Evolutionary conservation across 169 alveolate genomes (phyloP), one percentile per base, ranked within the genome.

Genomic region (Neospora caninum): DNA sequence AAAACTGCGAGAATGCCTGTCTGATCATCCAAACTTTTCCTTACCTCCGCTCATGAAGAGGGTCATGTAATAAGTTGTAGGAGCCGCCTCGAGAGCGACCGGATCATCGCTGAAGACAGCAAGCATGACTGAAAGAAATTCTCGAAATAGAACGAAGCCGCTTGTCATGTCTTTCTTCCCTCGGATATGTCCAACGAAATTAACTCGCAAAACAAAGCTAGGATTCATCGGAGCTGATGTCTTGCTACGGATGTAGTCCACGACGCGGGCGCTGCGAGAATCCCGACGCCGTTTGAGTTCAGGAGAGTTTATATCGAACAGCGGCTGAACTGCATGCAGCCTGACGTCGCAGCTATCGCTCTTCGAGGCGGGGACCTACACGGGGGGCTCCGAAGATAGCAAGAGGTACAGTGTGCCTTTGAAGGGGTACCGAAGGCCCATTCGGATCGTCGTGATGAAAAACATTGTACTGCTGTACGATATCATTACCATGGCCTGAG

Each of bases 341-440:
- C 13, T 4, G 58, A 4, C 58, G 13, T 49, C 58, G 58, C 58
- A 49, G 58, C 58, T 7, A 49, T 13, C 22, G 58, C 13, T 13
- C 58, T 7, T 49, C 13, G 13, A 13, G 86, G 31, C 45, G 22
- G 10, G 31, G 86, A 78, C 49, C 43, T 67, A 93, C 95, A 93
- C 43, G 9, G 95, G 95, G 38, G 95, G 91, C 7, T 88, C 78
- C 38, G 94, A 83, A n/a, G 95, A 93, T 0, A 93, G 42, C 29
- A 93, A 69, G 45, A 93, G 95, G 39, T 83, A 93, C 69, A 93
- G 87, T 6, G 95, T 93, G 49, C 95, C 95, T 39, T 84, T 84
- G 53, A 93, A 53, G 18, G 95, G 95, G 41, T 88, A 93, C 25
- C 92, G 54, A 31, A 87, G 58, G 16, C 95, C 95, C 95, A 93